A percentile compares a stretch with the other conserved stretches of the same genome.
phyloP scores from a whole-genome alignment of 352 stramenopile genomes.

The Globisporangium nagaii region DNA sequence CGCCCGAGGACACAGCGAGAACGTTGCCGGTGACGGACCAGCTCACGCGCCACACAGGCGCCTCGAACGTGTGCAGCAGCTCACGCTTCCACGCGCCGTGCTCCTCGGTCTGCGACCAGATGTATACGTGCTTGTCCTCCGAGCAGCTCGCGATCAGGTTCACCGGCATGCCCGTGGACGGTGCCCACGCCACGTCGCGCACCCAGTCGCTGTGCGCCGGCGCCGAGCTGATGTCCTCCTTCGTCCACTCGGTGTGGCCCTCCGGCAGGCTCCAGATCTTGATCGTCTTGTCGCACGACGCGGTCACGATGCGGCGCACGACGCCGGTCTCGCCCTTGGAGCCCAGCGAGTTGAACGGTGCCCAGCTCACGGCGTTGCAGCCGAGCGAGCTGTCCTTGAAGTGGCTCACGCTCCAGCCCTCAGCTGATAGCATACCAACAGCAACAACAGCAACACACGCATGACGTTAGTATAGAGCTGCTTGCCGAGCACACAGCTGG shows the following conservation, averaged over 20 bases:
- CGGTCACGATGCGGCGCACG: conserved; percentile 90
- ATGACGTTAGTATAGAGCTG: too few species aligned
- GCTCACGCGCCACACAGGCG: conserved; percentile 97
- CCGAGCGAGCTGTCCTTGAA: conserved; percentile 94
- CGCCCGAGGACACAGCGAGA: conserved; percentile 95
- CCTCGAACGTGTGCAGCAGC: conserved; percentile 93
- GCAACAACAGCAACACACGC: conserved; percentile 4
- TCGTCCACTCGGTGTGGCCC: conserved; percentile 72
- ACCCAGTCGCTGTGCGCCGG: conserved; percentile 94
- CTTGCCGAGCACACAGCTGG: too few species aligned
- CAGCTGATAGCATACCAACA: conserved; percentile 20
- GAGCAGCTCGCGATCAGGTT: conserved; percentile 93
- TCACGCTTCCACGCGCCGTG: conserved; percentile 87
- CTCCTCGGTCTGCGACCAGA: conserved; percentile 92
- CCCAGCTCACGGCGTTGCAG: conserved; percentile 97
- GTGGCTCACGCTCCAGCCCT: conserved; percentile 89
- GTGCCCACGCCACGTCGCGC: conserved; percentile 97
- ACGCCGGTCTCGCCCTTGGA: conserved; percentile 34
- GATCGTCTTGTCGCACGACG: conserved; percentile 97
- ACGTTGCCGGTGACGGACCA: conserved; percentile 98
- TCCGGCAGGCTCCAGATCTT: conserved; percentile 91
- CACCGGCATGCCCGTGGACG: conserved; percentile 88
- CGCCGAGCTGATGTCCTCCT: conserved; percentile 66
- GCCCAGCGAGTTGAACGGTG: conserved; percentile 79
- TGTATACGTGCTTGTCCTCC: conserved; percentile 89